These are phyloP conservation scores for Penicillium flavigenum DNA, from an alignment of 495 filamentous ascomycete genomes.

Conservation along the genomic window DNA sequence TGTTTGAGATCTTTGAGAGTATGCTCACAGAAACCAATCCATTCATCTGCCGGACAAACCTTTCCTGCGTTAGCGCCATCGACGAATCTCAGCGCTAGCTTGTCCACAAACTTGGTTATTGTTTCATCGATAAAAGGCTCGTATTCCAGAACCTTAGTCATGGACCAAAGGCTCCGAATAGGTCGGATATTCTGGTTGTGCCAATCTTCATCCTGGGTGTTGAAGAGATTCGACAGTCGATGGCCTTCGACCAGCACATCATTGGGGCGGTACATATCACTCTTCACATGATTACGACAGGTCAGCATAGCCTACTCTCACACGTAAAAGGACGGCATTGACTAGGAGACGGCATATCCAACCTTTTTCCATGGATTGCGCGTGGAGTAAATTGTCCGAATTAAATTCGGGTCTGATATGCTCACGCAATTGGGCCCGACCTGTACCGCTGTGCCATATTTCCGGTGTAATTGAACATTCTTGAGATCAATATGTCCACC, in stretches of 20 bases:
- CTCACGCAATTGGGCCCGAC: conserved; percentile 59
- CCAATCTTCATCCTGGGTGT: conserved; percentile 42
- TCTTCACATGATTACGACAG: conserved; percentile 12
- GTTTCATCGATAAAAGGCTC: conserved; percentile 35
- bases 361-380: conserved; percentile 32
- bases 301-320: background rate
- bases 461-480: conserved; percentile 41
- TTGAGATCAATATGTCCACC: conserved; percentile 19
- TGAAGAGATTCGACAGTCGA: conserved; percentile 38
- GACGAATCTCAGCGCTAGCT: conserved; percentile 24
- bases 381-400: conserved; percentile 44
- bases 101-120: conserved; percentile 22
- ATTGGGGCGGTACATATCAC: conserved; percentile 30
- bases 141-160: conserved; percentile 36
- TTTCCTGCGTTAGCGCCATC: conserved; percentile 22
- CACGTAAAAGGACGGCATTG: background rate
- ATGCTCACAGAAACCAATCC: conserved; percentile 43
- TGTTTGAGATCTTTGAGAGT: background rate
- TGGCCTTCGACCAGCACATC: conserved; percentile 26
- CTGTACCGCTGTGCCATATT: conserved; percentile 55
- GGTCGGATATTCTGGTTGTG: conserved; percentile 32
- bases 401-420: conserved; percentile 44
- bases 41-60: conserved; percentile 36
- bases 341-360: background rate
- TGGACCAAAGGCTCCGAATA: conserved; percentile 41